Percentiles rank a stretch among this genome's conserved stretches.
Evolutionary conservation across 2,329 filamentous ascomycete genomes (phyloP).

Genomic region (Davidsoniella neocaledoniae): DNA sequence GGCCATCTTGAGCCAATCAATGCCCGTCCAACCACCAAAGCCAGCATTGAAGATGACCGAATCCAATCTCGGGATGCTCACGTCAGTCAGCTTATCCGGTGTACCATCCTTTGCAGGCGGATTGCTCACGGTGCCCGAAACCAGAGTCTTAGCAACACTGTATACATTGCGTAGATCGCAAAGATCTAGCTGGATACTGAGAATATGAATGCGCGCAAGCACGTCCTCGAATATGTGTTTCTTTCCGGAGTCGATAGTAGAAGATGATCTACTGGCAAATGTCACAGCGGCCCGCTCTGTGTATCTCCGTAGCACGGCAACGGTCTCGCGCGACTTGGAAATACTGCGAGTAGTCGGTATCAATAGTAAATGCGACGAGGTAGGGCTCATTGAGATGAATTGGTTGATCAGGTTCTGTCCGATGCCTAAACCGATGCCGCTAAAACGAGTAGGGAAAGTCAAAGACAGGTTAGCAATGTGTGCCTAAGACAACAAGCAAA

Average conservation of each 20-base stretch:
- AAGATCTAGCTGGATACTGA: conserved; percentile 42
- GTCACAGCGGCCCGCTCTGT: conserved; percentile 31
- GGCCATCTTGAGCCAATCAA: conserved; percentile 29
- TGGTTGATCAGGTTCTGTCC: conserved; percentile 78
- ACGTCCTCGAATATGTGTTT: conserved; percentile 32
- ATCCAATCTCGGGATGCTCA: conserved; percentile 55
- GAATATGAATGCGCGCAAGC: conserved; percentile 34
- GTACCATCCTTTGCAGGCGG: conserved; percentile 22
- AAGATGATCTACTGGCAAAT: conserved; percentile 29
- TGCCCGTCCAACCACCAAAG: conserved; percentile 68
- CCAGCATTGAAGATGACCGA: conserved; percentile 74
- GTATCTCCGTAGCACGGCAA: conserved; percentile 45
- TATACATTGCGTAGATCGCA: conserved; percentile 39
- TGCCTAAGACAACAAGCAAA: neutral
- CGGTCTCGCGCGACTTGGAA: conserved; percentile 58
- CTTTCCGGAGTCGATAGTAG: conserved; percentile 37
- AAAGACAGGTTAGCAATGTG: neutral
- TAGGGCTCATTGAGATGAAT: conserved; percentile 55
- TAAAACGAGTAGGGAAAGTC: conserved; percentile 22
- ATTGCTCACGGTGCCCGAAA: conserved; percentile 28
- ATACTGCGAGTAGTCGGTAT: conserved; percentile 68
- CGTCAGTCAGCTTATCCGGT: conserved; percentile 23
- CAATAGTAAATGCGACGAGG: conserved; percentile 54
- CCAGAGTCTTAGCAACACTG: conserved; percentile 29
- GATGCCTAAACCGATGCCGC: conserved; percentile 73